These are phyloP conservation scores for Aspergillus eucalypticola DNA, from an alignment of 2,329 filamentous ascomycete genomes.

Conservation along the genomic window DNA sequence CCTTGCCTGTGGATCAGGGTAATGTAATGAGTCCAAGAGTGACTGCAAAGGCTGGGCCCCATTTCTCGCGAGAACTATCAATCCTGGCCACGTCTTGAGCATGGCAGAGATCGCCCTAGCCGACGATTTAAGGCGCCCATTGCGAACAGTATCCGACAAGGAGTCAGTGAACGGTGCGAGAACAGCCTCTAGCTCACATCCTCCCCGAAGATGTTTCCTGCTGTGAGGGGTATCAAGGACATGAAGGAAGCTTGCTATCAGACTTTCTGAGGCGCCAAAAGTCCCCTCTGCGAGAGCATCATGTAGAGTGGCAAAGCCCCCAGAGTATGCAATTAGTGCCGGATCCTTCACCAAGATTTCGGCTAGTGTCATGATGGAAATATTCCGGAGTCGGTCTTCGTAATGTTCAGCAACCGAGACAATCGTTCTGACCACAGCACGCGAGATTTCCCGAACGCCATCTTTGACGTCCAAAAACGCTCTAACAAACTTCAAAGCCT, in stretches of 20 bases:
- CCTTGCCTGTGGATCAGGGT: slow-evolving; percentile 56
- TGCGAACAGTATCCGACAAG: slow-evolving; percentile 55
- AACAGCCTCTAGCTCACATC: slow-evolving; percentile 83
- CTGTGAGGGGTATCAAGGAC: slow-evolving; percentile 81
- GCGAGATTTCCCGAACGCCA: slow-evolving; percentile 82
- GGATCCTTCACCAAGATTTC: slow-evolving; percentile 90
- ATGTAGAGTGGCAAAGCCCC: slow-evolving; percentile 83
- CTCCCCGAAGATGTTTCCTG: slow-evolving; percentile 79
- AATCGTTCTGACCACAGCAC: slow-evolving; percentile 82
- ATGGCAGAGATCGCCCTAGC: slow-evolving; percentile 90
- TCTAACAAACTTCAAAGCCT: slow-evolving; percentile 93
- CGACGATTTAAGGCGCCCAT: slow-evolving; percentile 75
- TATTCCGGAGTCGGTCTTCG: slow-evolving; percentile 82
- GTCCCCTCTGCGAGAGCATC: slow-evolving; percentile 87
- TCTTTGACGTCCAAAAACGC: slow-evolving; percentile 95
- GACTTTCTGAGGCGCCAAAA: slow-evolving; percentile 88
- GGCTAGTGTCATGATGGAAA: slow-evolving; percentile 88
- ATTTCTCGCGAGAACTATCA: slow-evolving; percentile 86
- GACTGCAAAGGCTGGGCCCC: slow-evolving; percentile 82
- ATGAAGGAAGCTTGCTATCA: slow-evolving; percentile 85
- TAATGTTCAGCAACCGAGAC: slow-evolving; percentile 85
- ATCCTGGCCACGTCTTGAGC: slow-evolving; percentile 88
- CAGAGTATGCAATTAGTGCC: slow-evolving; percentile 74
- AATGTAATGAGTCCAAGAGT: slow-evolving; percentile 67
- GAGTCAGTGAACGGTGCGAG: slow-evolving; percentile 94